Percentiles rank a stretch among this genome's conserved stretches.
phyloP scores from a whole-genome alignment of 768 basidiomycete genomes.

The Chiua virens region DNA sequence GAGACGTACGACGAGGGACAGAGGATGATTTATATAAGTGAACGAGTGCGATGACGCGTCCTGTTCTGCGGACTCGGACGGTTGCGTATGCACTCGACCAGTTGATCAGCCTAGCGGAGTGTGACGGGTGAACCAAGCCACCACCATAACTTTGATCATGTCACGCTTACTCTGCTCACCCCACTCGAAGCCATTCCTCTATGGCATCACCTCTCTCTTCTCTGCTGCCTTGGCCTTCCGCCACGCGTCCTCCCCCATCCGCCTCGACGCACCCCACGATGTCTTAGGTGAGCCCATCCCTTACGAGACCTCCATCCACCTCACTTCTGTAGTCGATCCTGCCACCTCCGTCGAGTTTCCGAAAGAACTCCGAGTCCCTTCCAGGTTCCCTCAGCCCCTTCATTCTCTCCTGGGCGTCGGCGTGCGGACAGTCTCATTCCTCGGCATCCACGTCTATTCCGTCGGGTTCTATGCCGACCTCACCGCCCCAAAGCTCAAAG shows the following conservation, averaged over 20 bases:
- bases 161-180: slow-evolving; percentile 4
- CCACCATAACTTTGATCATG: slow-evolving; percentile 2
- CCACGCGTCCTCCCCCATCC: slow-evolving; percentile 23
- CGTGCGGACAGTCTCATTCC: slow-evolving; percentile 85
- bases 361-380: slow-evolving; percentile 58
- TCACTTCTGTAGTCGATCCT: slow-evolving; percentile 54
- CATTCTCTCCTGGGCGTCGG: slow-evolving; percentile 81
- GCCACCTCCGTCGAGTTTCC: slow-evolving; percentile 77
- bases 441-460: slow-evolving; percentile 86
- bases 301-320: neutral
- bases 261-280: slow-evolving; percentile 45
- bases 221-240: slow-evolving; percentile 30
- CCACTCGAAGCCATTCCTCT: slow-evolving; percentile 27
- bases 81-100: slow-evolving; percentile 13
- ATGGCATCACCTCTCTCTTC: slow-evolving; percentile 35
- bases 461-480: slow-evolving; percentile 90
- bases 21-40: slow-evolving; percentile 14
- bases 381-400: slow-evolving; percentile 58
- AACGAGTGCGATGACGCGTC: slow-evolving; percentile 32
- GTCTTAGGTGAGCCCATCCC: slow-evolving; percentile 21
- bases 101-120: too few relatives aligned
- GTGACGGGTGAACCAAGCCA: too few relatives aligned
- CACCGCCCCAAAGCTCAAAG: slow-evolving; percentile 58
- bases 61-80: slow-evolving; percentile 9
- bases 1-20: slow-evolving; percentile 24